These are phyloP conservation scores for Aspergillus sp. DNA, from an alignment of 2,329 filamentous ascomycete species.

Conservation along the genomic window DNA sequence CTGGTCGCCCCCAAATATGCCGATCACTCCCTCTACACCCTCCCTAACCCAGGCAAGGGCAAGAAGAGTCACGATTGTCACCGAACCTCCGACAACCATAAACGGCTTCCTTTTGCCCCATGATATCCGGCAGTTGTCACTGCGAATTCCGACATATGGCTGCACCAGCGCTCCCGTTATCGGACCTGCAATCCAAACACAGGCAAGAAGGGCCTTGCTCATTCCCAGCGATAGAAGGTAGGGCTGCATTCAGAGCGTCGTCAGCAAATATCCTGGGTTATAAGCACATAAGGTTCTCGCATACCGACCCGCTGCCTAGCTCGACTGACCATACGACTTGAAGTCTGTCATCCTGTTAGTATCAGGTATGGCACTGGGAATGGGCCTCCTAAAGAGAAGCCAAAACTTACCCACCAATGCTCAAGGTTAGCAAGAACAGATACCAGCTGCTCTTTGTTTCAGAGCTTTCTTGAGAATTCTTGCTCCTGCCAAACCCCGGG, in stretches of 20 bases:
- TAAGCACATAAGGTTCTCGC: constrained; percentile 27
- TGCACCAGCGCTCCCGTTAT: constrained; percentile 79
- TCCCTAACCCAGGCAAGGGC: constrained; percentile 76
- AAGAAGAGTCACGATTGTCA: constrained; percentile 70
- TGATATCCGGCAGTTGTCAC: constrained; percentile 73
- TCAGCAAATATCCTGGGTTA: constrained; percentile 1
- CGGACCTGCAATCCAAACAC: constrained; percentile 84
- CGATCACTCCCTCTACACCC: constrained; percentile 69
- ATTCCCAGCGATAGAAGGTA: constrained; percentile 79
- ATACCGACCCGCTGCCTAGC: constrained; percentile 82
- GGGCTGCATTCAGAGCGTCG: constrained; percentile 49
- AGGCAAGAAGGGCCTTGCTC: constrained; percentile 79
- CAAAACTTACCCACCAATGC: constrained; percentile 69
- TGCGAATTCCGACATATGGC: constrained; percentile 80
- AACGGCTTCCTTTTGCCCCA: constrained; percentile 85
- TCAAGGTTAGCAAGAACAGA: constrained; percentile 81
- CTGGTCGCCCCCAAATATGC: constrained; percentile 71
- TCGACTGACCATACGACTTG: constrained; percentile 97
- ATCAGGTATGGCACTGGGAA: background rate
- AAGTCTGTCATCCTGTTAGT: constrained; percentile 54
- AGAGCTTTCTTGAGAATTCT: constrained; percentile 54
- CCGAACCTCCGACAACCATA: constrained; percentile 71
- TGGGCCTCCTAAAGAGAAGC: background rate
- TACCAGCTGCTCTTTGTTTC: constrained; percentile 79
- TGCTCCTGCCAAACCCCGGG: constrained; percentile 30